A percentile compares a stretch with the other conserved stretches of the same genome.
Conservation (phyloP, 176 grass and related monocot species). For the Oryza nivara region DNA sequence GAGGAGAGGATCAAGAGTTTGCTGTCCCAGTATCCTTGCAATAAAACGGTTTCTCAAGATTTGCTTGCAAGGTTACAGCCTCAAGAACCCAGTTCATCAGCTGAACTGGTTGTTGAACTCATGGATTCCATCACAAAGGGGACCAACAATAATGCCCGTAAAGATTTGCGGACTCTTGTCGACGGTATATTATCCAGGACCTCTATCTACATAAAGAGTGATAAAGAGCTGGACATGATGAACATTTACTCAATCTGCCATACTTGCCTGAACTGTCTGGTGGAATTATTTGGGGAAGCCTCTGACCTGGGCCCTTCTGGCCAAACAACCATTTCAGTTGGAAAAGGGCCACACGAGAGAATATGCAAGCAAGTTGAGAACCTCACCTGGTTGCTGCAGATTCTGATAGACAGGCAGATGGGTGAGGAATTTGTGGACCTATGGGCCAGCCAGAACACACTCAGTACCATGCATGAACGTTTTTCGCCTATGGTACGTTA, state of each 20-base stretch:
- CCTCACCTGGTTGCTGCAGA: slow-evolving; percentile 74
- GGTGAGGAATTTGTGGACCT: slow-evolving; percentile 76
- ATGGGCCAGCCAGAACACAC: slow-evolving; percentile 65
- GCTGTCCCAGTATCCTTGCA: slow-evolving; percentile 59
- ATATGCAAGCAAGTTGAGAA: slow-evolving; percentile 81
- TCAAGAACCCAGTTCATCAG: slow-evolving; percentile 45
- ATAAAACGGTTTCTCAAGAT: slow-evolving; percentile 47
- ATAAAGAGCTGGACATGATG: slow-evolving; percentile 52
- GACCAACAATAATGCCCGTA: slow-evolving; percentile 69
- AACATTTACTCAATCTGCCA: slow-evolving; percentile 69
- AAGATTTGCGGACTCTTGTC: slow-evolving; percentile 68
- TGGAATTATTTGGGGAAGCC: slow-evolving; percentile 75
- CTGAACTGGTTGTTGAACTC: slow-evolving; percentile 63
- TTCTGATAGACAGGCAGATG: slow-evolving; percentile 79
- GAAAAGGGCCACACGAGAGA: slow-evolving; percentile 55
- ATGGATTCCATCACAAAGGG: slow-evolving; percentile 75
- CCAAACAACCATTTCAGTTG: slow-evolving; percentile 41
- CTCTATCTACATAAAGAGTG: slow-evolving; percentile 65
- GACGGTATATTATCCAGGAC: slow-evolving; percentile 66
- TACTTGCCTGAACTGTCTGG: slow-evolving; percentile 76
- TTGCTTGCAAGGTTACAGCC: slow-evolving; percentile 62
- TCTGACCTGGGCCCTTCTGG: slow-evolving; percentile 24
- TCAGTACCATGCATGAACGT: slow-evolving; percentile 54
- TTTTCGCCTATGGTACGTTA: slow-evolving; percentile 71
- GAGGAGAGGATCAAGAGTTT: slow-evolving; percentile 75